Conservation (phyloP, 176 grass and related monocot genomes). For the Avena atlantica region DNA sequence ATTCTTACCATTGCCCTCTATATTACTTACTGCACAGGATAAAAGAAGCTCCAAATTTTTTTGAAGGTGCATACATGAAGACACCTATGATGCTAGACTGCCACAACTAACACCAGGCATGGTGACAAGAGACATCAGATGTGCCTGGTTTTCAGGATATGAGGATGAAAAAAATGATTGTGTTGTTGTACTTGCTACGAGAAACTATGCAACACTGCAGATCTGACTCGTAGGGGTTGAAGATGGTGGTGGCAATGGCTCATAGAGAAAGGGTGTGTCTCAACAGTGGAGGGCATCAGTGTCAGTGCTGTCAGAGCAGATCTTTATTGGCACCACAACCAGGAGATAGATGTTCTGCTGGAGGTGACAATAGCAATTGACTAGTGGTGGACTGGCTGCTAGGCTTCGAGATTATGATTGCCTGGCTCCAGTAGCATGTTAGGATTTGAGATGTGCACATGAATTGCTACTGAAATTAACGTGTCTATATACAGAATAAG, state of each 20-base stretch:
- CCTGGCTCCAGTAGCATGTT: not conserved
- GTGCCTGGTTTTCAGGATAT: constrained; percentile 15
- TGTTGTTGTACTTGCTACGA: not conserved
- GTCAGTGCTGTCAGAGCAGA: not conserved
- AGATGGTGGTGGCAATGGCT: not conserved
- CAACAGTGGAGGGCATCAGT: not conserved
- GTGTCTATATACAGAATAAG: not conserved
- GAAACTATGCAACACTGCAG: not conserved
- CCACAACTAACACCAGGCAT: not conserved
- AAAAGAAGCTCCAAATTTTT: constrained; percentile 32
- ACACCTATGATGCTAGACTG: not conserved
- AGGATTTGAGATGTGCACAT: not conserved
- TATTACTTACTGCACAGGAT: not conserved
- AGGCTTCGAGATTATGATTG: not conserved
- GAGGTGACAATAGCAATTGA: not conserved
- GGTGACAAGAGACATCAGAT: not conserved
- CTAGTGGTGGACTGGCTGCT: not conserved
- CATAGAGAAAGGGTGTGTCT: not conserved
- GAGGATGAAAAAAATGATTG: constrained; percentile 3
- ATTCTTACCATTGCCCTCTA: not conserved
- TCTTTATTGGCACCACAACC: not conserved
- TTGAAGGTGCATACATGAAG: not conserved
- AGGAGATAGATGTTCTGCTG: constrained; percentile 11
- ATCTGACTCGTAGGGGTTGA: constrained; percentile 10
- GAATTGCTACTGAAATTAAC: constrained; percentile 5